Conservation (phyloP, 306 rosid species). For the Elaeagnus macrophylla region DNA sequence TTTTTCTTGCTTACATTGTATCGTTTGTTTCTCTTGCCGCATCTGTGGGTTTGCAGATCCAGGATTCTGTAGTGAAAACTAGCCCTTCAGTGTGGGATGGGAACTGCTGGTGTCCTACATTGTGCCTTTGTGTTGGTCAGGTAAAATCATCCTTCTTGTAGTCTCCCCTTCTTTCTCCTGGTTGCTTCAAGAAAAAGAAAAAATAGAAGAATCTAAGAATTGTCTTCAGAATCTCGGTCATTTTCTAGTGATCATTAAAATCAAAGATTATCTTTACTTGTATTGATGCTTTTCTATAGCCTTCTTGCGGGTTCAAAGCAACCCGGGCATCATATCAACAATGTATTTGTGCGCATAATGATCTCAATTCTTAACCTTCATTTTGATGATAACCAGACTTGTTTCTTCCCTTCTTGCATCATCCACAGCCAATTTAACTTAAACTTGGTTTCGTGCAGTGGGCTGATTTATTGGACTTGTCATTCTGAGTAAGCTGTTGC, state of each 20-base stretch:
- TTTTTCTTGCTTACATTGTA: slow-evolving; percentile 89
- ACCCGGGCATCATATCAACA: no score
- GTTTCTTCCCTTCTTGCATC: not conserved
- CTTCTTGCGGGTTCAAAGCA: no score
- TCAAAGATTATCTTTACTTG: no score
- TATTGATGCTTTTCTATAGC: no score
- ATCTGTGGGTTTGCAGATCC: slow-evolving; percentile 84
- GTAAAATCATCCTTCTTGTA: slow-evolving; percentile 24
- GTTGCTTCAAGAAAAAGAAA: not conserved
- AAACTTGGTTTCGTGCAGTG: slow-evolving; percentile 40
- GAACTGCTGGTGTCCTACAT: slow-evolving; percentile 90
- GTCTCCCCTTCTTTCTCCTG: slow-evolving; percentile 3
- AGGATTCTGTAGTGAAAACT: slow-evolving; percentile 74
- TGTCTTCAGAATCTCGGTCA: no score
- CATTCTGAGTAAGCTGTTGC: slow-evolving; percentile 58
- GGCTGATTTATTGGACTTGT: slow-evolving; percentile 88
- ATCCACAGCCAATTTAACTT: slow-evolving; percentile 6
- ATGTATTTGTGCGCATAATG: no score
- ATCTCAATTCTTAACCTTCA: no score
- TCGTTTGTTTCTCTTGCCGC: slow-evolving; percentile 97
- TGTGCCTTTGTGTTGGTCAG: slow-evolving; percentile 83
- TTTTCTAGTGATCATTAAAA: no score
- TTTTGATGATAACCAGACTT: no score
- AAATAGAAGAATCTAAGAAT: no score
- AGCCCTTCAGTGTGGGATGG: slow-evolving; percentile 94